Evolutionary conservation across 495 filamentous ascomycete genomes (phyloP), one percentile per base, ranked within the genome.

Genomic region (Chaetomidium leptoderma): DNA sequence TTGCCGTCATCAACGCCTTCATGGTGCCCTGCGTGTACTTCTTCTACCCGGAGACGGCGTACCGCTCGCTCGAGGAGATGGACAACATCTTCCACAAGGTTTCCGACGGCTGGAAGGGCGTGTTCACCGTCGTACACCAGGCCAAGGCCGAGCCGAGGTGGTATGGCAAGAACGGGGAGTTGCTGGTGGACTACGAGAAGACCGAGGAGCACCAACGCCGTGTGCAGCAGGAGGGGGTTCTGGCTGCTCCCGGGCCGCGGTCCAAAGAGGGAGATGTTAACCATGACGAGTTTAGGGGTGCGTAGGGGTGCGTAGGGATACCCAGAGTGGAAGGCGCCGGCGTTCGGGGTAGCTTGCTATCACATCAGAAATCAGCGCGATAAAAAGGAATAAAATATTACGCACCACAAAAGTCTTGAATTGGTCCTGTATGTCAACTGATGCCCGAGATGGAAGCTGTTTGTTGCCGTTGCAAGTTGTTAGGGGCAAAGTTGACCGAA

Each of bases 61-160:
- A 76, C 36, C 83, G 88, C 51, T 84, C 80, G 44, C 77, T 92
- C 19, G 88, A 92, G 65, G 88, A 90, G 65, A 89, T 91, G 54
- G 89, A 91, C 66, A 77, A 90, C 54, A 86, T 88, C 69, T 89
- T 90, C 62, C 67, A 86, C 61, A 91, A 92, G 77, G 88, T 87
- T 1, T 83, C 81, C 62, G 68, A 73, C 17, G 89, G 52, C 3
- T 45, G 39, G 52, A 55, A 92, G 71, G 84, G 87, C 5, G 90
- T 88, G 10, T 82, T 78, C 42, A 90, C 89, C 53, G 87, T 93
- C 32, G 74, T 92, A 21, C 72, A 74, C 14, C 79, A 82, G 4
- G 78, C 82, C 24, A 81, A 87, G 66, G 75, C 88, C 27, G 86
- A 90, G 70, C 52, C 52, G 40, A 5, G 52, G 11, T 46, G 52